phyloP scores from a whole-genome alignment of 805 yeast genomes.

The Hagleromyces aurorensis region DNA sequence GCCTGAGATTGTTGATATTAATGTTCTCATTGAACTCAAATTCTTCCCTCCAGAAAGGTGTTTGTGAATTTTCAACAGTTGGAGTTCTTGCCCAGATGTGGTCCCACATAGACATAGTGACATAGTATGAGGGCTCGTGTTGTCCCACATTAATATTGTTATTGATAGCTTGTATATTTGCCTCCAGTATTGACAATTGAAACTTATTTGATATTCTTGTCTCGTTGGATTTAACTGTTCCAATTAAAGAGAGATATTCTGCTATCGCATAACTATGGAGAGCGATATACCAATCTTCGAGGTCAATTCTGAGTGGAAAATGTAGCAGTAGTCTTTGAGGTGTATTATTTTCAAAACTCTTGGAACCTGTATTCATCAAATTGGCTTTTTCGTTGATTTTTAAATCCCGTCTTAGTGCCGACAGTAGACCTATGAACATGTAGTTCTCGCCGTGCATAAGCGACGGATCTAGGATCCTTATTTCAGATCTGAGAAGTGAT shows the following conservation, averaged over 20 bases:
- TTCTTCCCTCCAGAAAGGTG: slow-evolving; percentile 81
- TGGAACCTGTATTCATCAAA: slow-evolving; percentile 7
- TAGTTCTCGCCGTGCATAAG: slow-evolving; percentile 52
- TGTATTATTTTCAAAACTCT: slow-evolving; percentile 5
- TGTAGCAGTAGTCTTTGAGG: slow-evolving; percentile 38
- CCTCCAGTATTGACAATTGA: slow-evolving; percentile 56
- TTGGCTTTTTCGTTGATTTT: slow-evolving; percentile 4
- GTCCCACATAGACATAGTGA: slow-evolving; percentile 67
- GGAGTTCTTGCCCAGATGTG: slow-evolving; percentile 76
- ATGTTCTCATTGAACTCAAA: slow-evolving; percentile 54
- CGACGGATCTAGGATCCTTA: slow-evolving; percentile 56
- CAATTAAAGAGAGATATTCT: slow-evolving; percentile 33
- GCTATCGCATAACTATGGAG: slow-evolving; percentile 53
- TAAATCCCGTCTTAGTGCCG: slow-evolving; percentile 39
- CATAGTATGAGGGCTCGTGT: slow-evolving; percentile 39
- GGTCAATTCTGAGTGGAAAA: slow-evolving; percentile 59
- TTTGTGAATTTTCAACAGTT: slow-evolving; percentile 38
- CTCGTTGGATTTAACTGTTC: slow-evolving; percentile 28
- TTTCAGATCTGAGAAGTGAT: slow-evolving; percentile 47
- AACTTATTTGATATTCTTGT: slow-evolving; percentile 49
- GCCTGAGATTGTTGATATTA: slow-evolving; percentile 43
- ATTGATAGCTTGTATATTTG: slow-evolving; percentile 34
- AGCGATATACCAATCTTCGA: slow-evolving; percentile 73
- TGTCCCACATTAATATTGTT: too few relatives aligned
- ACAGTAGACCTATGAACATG: slow-evolving; percentile 49